Base-by-base conservation (phyloP, 495 filamentous ascomycete genomes). In the Antarctomyces pellizariae region DNA sequence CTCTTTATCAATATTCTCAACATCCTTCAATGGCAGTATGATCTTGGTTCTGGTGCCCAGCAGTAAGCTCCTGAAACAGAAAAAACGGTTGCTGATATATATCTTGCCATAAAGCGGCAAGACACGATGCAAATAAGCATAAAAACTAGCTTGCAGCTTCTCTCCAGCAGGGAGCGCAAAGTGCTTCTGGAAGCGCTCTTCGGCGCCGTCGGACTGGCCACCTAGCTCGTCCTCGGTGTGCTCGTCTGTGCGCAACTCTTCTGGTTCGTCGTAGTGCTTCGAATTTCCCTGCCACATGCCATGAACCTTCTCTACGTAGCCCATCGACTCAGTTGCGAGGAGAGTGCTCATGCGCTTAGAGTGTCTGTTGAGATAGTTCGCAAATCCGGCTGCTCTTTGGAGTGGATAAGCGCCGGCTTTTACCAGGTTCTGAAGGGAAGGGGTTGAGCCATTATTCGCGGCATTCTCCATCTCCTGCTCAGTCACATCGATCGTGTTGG, bases 21-120 rank as follows among this genome's bases (percentile, higher is more conserved):
- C 71, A 38, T 95, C 82, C 37, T 71, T 83, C 16, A 95, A 49
- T 2, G 86, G 86, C 1, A 97, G 57, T 22, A 95, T 78, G 42
- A 97, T 58, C 48, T 91, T 95, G 0, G 86, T 95, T 24, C 79
- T 71, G 3, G 83, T 90, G 1, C 83, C 83, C 8, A 75, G 78
- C 7, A 95, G 47, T 27, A 93, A 50, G 44, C 83, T 93, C 25
- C 86, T 75, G 48, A 92, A 97, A 48, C 86, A 97, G 27, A 97
- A 73, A 36, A 72, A 67, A n/a, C 70, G 64, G 41, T 78, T 68
- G 41, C 86, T 77, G 40, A 95, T 69, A 45, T 97, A 97, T 17
- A 95, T 77, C 50, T 95, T 97, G 33, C 86, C 86, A 42, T 95
- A 97, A 8, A 93, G 62, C 5, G 86, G 86, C 9, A 97, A 52